Percentiles rank a stretch among this genome's conserved stretches.
These are phyloP conservation scores for Wallacemonas sp. DNA, from an alignment of 208 protist species.

Conservation along the genomic window DNA sequence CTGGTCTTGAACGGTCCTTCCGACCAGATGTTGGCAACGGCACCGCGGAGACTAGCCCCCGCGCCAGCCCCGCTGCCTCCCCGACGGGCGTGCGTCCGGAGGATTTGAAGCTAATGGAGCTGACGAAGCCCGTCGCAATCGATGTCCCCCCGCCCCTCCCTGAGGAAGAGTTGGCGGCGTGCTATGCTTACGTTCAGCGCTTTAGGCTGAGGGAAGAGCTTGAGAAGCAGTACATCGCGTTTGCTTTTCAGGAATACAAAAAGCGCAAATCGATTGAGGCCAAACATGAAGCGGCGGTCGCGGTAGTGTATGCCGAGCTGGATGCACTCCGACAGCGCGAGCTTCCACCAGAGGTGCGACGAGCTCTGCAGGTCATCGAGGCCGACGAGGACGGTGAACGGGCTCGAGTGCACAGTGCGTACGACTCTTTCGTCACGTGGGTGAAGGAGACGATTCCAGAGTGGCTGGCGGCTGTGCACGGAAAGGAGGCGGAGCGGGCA, in stretches of 20 bases:
- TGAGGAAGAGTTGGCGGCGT: constrained; percentile 12
- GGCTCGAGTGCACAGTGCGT: constrained; percentile 23
- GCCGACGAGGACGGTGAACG: constrained; percentile 33
- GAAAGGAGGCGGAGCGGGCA: constrained; percentile 28
- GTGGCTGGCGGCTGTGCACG: constrained; percentile 53
- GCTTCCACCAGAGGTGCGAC: constrained; percentile 41
- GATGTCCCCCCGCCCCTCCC: constrained; percentile 19
- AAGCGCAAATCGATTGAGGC: constrained; percentile 65
- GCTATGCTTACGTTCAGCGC: constrained; percentile 11
- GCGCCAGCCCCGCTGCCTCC: constrained; percentile 19
- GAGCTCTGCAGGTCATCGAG: constrained; percentile 25
- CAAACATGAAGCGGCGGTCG: constrained; percentile 28
- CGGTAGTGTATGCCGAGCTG: constrained; percentile 17
- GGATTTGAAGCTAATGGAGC: constrained; percentile 22
- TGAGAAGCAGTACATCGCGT: constrained; percentile 50
- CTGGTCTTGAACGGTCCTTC: neutral
- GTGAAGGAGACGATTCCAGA: constrained; percentile 50
- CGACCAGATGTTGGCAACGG: neutral
- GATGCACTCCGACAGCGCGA: constrained; percentile 31
- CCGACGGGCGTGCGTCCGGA: constrained; percentile 16
- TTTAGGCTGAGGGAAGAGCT: constrained; percentile 20
- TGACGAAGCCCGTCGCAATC: constrained; percentile 31
- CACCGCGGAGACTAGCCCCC: constrained; percentile 17
- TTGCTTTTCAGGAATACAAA: constrained; percentile 82
- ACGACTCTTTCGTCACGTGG: constrained; percentile 62